Evolutionary conservation across 768 basidiomycete species (phyloP).

Genomic region (Tricholoma sp.): DNA sequence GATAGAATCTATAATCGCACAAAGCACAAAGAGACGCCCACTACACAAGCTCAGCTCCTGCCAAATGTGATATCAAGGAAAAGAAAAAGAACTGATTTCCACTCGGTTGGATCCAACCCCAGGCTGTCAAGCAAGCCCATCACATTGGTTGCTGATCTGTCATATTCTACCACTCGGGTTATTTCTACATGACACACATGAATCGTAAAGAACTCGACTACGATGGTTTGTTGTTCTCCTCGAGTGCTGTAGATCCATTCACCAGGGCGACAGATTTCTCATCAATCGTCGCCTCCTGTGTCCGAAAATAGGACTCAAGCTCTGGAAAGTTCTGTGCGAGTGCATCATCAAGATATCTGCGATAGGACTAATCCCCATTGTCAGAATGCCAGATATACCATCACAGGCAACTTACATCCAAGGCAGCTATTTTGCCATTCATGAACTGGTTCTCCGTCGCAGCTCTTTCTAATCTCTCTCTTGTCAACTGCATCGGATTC

Average conservation of each 20-base stretch:
- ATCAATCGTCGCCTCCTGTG: not conserved
- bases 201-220: not conserved
- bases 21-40: no score
- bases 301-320: constrained; percentile 32
- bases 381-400: constrained; percentile 3
- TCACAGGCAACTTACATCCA: constrained; percentile 46
- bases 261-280: not conserved
- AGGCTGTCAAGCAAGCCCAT: no score
- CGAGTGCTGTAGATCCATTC: not conserved
- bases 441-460: constrained; percentile 90
- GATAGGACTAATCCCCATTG: constrained; percentile 56
- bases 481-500: constrained; percentile 80
- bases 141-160: not conserved
- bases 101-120: not conserved
- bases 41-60: not conserved
- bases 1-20: not conserved
- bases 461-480: constrained; percentile 74
- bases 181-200: not conserved
- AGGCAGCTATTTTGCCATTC: constrained; percentile 82
- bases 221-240: not conserved
- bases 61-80: not conserved
- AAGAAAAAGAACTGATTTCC: not conserved
- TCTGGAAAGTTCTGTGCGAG: constrained; percentile 71
- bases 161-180: not conserved
- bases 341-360: constrained; percentile 61